phyloP scores from a whole-genome alignment of 306 rosid genomes.

The Glycine soja region DNA sequence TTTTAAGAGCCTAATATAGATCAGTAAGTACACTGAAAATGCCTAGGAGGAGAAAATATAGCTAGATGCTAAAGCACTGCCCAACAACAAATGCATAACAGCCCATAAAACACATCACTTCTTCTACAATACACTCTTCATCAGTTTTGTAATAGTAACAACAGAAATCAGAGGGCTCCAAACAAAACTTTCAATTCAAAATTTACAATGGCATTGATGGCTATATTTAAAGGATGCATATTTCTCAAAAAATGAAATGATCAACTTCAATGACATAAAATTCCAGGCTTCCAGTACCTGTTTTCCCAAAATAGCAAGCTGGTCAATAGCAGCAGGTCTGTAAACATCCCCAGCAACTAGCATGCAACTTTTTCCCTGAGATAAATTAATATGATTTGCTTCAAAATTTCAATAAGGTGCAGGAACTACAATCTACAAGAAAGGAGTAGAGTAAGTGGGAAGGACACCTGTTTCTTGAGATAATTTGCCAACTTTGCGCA shows the following conservation, averaged over 20 bases:
- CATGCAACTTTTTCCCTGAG: conserved; percentile 96
- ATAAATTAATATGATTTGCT: conserved; percentile 19
- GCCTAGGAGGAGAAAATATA: conserved; percentile 25
- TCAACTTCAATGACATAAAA: conserved; percentile 38
- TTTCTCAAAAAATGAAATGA: conserved; percentile 25
- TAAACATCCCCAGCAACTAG: conserved; percentile 96
- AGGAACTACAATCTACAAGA: conserved; percentile 2
- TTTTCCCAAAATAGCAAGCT: conserved; percentile 87
- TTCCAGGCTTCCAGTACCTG: conserved; percentile 61
- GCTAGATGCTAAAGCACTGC: conserved; percentile 35
- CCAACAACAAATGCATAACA: conserved; percentile 8
- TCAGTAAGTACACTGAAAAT: conserved; percentile 28
- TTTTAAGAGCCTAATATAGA: conserved; percentile 33
- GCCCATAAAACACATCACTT: conserved; percentile 17
- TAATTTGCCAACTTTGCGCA: conserved; percentile 92
- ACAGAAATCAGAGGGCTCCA: conserved; percentile 19
- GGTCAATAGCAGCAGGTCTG: conserved; percentile 99
- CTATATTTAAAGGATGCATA: not conserved
- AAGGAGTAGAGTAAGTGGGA: conserved; percentile 14
- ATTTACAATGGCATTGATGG: conserved; percentile 27
- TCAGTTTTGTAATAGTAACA: conserved; percentile 28
- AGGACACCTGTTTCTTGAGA: conserved; percentile 85
- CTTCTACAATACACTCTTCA: conserved; percentile 31
- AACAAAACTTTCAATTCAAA: conserved; percentile 14
- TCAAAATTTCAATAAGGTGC: conserved; percentile 38